Conservation (phyloP, 495 filamentous ascomycete species). For the Aspergillus sparsus region DNA sequence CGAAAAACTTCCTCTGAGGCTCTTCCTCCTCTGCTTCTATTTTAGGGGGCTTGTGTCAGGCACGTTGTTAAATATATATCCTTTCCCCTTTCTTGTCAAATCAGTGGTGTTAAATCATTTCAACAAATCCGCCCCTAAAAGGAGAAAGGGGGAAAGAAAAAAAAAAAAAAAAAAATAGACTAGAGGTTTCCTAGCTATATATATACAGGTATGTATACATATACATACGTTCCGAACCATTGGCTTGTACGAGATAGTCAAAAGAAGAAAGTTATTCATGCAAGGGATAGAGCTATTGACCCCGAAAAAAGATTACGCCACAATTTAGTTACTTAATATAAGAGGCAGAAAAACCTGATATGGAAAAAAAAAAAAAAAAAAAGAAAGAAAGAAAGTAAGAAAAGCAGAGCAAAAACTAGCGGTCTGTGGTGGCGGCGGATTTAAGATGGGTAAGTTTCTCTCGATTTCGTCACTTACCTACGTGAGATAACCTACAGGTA, state of each 20-base stretch:
- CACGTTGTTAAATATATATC: neutral
- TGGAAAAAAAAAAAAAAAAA: too few relatives aligned
- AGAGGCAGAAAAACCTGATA: neutral
- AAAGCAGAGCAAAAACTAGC: neutral
- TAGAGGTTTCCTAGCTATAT: too few relatives aligned
- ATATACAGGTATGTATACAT: too few relatives aligned
- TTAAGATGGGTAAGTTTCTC: conserved; percentile 8
- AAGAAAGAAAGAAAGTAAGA: too few relatives aligned
- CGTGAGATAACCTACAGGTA: neutral
- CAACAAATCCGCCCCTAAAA: too few relatives aligned
- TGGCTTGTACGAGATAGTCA: too few relatives aligned
- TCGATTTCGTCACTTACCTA: conserved; percentile 1
- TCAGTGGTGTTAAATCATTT: too few relatives aligned
- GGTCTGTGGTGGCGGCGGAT: conserved; percentile 3
- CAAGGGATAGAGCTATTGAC: conserved; percentile 9
- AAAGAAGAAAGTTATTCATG: neutral
- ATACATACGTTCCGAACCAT: too few relatives aligned
- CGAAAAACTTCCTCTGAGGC: neutral
- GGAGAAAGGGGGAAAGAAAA: too few relatives aligned
- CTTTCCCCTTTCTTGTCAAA: neutral
- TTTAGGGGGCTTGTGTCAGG: too few relatives aligned
- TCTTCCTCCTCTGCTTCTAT: neutral
- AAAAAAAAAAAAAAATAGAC: too few relatives aligned
- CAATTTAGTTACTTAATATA: neutral
- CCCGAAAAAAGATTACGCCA: neutral